Conservation (phyloP, 768 basidiomycete species). For the Lyophyllum atratum region DNA sequence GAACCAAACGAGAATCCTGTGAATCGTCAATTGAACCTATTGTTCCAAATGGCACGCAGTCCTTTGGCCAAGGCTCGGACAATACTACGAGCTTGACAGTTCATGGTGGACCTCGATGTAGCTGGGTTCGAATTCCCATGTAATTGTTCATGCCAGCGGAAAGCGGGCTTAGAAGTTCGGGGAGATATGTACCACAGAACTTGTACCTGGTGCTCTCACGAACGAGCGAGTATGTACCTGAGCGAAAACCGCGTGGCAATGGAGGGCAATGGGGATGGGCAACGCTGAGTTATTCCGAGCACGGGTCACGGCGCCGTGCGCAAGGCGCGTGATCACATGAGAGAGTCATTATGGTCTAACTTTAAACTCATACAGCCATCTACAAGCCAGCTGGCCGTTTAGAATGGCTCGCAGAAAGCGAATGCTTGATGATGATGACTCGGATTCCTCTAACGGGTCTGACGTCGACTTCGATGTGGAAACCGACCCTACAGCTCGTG, state of each 20-base stretch:
- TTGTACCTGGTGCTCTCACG: background rate
- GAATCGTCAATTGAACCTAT: background rate
- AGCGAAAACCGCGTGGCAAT: background rate
- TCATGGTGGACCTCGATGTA: background rate
- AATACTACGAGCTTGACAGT: background rate
- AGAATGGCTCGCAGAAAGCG: slow-evolving; percentile 79
- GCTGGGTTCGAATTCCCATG: background rate
- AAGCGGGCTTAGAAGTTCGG: background rate
- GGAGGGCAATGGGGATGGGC: too few species aligned
- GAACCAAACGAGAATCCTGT: background rate
- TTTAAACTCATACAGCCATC: slow-evolving; percentile 4
- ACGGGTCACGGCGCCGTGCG: background rate
- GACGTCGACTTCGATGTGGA: slow-evolving; percentile 48
- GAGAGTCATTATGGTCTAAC: background rate
- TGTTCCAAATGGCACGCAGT: background rate
- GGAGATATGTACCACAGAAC: background rate
- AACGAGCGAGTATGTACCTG: background rate
- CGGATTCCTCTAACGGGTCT: slow-evolving; percentile 65
- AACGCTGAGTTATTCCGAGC: background rate
- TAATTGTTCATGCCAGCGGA: slow-evolving; percentile 7
- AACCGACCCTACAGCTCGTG: slow-evolving; percentile 64
- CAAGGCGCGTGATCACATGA: background rate
- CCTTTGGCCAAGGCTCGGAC: background rate
- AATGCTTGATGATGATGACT: slow-evolving; percentile 68
- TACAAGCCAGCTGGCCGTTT: background rate